These are phyloP conservation scores for Phytophthora aleatoria DNA, from an alignment of 352 stramenopile species.

Conservation along the genomic window DNA sequence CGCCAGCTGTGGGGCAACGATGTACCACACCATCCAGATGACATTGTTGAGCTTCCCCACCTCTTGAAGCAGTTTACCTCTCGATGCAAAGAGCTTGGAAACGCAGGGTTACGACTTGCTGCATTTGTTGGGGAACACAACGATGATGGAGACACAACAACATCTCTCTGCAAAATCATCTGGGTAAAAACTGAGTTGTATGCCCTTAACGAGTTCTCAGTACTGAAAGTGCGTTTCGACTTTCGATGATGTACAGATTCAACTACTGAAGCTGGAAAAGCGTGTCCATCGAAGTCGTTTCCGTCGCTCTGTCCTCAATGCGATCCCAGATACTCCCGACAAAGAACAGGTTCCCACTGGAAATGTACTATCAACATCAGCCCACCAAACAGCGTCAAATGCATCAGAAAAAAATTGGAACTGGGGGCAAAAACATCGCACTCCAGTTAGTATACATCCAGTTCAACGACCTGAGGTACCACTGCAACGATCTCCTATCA, in stretches of 20 bases:
- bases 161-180: slow-evolving; percentile 52
- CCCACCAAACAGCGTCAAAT: not conserved
- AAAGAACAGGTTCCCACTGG: slow-evolving; percentile 9
- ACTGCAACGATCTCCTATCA: not conserved
- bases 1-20: slow-evolving; percentile 37
- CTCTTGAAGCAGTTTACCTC: slow-evolving; percentile 36
- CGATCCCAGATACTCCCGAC: slow-evolving; percentile 21
- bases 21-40: slow-evolving; percentile 5
- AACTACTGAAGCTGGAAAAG: slow-evolving; percentile 62
- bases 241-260: slow-evolving; percentile 38
- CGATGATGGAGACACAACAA: slow-evolving; percentile 28
- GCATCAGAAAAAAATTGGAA: slow-evolving; percentile 29
- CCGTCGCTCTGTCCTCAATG: slow-evolving; percentile 23
- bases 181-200: slow-evolving; percentile 36
- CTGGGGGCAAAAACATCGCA: slow-evolving; percentile 21
- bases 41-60: slow-evolving; percentile 39
- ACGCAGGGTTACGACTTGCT: slow-evolving; percentile 25
- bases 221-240: slow-evolving; percentile 1
- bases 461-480: slow-evolving; percentile 5
- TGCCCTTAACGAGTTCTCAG: not conserved
- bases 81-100: slow-evolving; percentile 23
- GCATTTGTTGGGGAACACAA: slow-evolving; percentile 26
- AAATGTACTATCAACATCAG: slow-evolving; percentile 3
- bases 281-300: slow-evolving; percentile 63
- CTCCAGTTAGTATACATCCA: not conserved